phyloP scores from a whole-genome alignment of 768 basidiomycete species.

The Tricholoma sp. region DNA sequence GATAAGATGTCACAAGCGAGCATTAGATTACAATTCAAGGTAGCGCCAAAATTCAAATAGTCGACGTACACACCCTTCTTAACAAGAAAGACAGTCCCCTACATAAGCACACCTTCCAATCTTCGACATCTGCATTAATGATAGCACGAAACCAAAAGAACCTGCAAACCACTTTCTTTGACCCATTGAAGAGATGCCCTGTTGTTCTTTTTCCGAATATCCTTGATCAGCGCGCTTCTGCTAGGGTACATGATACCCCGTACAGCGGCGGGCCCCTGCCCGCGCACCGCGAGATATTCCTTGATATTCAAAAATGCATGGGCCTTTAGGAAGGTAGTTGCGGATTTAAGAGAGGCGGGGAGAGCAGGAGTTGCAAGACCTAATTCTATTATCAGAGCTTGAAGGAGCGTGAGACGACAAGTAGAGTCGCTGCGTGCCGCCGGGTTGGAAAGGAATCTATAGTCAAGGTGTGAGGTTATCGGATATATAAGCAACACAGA shows the following conservation, averaged over 20 bases:
- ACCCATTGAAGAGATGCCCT: slow-evolving; percentile 49
- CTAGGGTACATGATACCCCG: slow-evolving; percentile 58
- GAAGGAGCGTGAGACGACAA: slow-evolving; percentile 57
- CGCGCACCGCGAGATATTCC: slow-evolving; percentile 67
- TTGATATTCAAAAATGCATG: slow-evolving; percentile 66
- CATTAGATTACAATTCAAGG: neutral
- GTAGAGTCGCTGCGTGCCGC: slow-evolving; percentile 35
- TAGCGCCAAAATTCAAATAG: neutral
- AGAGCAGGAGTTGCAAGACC: slow-evolving; percentile 50
- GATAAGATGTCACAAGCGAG: neutral
- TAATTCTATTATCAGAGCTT: slow-evolving; percentile 75
- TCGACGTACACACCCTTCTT: neutral
- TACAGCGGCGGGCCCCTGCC: slow-evolving; percentile 57
- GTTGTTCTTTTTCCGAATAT: slow-evolving; percentile 45
- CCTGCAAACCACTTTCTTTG: slow-evolving; percentile 58
- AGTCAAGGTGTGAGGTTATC: neutral
- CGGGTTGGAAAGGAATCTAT: slow-evolving; percentile 50
- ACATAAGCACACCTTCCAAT: neutral
- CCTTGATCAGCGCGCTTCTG: slow-evolving; percentile 55
- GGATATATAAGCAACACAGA: neutral
- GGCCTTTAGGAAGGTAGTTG: slow-evolving; percentile 62
- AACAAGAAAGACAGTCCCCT: neutral
- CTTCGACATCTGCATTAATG: slow-evolving; percentile 18
- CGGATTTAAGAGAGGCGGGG: slow-evolving; percentile 58
- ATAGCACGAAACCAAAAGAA: slow-evolving; percentile 54